Base-by-base conservation (phyloP, 2,329 filamentous ascomycete genomes). In the Colletotrichum euphorbiae region DNA sequence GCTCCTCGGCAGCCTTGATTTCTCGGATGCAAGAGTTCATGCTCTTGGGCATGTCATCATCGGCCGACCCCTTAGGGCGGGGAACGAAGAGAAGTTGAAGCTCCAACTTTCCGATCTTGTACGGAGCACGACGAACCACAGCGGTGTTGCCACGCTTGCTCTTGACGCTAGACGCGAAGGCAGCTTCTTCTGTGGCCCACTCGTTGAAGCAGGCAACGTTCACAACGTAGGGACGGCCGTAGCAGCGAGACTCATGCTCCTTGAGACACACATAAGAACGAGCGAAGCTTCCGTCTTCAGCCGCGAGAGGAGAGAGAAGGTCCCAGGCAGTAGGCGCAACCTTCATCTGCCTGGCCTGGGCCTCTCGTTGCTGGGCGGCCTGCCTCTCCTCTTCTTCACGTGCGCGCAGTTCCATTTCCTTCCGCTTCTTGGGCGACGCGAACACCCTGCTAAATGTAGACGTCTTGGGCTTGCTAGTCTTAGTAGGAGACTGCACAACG, bases 21-120 rank as follows among this genome's bases (percentile, higher is more conserved):
- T 98, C 96, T 17, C 96, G 89, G 73, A 98, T 92, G 78, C 94
- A 97, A 48, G 93, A 92, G 80, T 96, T 97, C 94, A 99, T 97
- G 83, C 94, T 98, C 89, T 98, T 98, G 62, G 96, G 96, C 93
- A 99, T 98, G 73, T 98, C 95, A 15, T 98, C 94, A 71, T 98
- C 96, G 56, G 89, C 90, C 33, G 90, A 86, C 50, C 91, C 92
- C 83, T 93, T 95, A 4, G 96, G 95, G 74, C 94, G 93, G 0
- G 96, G 96, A 1, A 99, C 94, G 75, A 97, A 99, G 13, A 99
- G 85, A 8, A 99, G 87, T 81, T 99, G 96, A 43, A 99, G 84
- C 77, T 97, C 93, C 62, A 99, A 86, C 81, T 97, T 97, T 72
- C 94, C 96, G 75, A 99, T 90, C 80, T 95, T 93, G 83, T 99